Evolutionary conservation across 306 rosid species (phyloP), one percentile per base, ranked within the genome.

Genomic region (Dryas drummondii): DNA sequence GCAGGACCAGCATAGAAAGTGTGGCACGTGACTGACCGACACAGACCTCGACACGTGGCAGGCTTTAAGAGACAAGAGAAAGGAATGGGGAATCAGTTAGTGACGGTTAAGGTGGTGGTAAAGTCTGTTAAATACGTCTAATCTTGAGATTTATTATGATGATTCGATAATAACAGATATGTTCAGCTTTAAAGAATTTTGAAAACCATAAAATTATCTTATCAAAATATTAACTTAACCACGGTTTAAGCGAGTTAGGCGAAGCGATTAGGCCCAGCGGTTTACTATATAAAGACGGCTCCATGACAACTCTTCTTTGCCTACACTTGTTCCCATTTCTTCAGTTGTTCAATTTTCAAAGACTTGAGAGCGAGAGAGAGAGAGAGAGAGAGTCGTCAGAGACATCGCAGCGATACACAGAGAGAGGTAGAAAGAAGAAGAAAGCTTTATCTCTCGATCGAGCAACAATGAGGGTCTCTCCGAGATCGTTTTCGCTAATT

Each of bases 81-180:
- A 26, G 57, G 22, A 7, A 16, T 19, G 32, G 0, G 51, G 65
- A 79, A 79, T 83, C 81, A 64, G 90, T 91, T 89, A 88, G 79
- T 63, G 90, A 84, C 88, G 60, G 96, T 90, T 90, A 84, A 81
- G 54, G 80, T 58, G 82, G 84, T 81, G 84, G 70, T 76, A 64
- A 73, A 76, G 83, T 71, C 40, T 40, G 88, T 84, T 83, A 79
- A 82, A 48, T 70, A 8, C 10, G 50, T 73, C 64, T 67, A 41
- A 37, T 32, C 37, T 32, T 32, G 3, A 32, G 37, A 32, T 32
- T 32, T 32, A 32, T 32, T 32, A 32, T 32, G 37, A 32, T 32
- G 52, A 65, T 65, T 65, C 40, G 53, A 65, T 65, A 32, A 32
- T 32, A 32, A 32, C 37, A 32, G 37, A 32, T 32, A 32, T 32